A percentile compares a stretch with the other conserved stretches of the same genome.
Evolutionary conservation across 1,284 basidiomycete genomes (phyloP).

Genomic region (Mycosarcoma mackinlayi): DNA sequence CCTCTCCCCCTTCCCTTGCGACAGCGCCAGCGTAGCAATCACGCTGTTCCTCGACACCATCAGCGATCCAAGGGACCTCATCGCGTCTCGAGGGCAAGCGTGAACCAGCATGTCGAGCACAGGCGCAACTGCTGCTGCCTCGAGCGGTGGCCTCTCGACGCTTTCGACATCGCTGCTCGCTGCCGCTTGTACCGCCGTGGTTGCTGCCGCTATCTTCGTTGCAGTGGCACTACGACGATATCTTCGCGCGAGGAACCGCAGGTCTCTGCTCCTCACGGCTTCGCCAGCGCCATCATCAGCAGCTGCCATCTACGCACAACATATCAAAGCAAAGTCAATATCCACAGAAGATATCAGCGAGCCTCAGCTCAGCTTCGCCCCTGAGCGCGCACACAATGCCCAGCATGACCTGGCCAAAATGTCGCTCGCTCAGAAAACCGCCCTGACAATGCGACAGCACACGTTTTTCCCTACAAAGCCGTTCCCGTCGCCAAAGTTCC

Average conservation of each 20-base stretch:
- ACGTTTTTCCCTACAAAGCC: conserved; percentile 16
- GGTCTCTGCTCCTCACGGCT: conserved; percentile 12
- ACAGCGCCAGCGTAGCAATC: conserved; percentile 1
- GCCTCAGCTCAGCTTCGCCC: conserved; percentile 33
- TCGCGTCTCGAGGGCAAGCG: background rate
- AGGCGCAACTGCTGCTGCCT: conserved; percentile 24
- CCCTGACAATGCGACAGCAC: conserved; percentile 23
- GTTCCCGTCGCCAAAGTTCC: conserved; percentile 33
- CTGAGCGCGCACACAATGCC: conserved; percentile 35
- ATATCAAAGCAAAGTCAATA: conserved; percentile 35
- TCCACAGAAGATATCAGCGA: conserved; percentile 34
- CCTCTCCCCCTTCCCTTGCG: background rate
- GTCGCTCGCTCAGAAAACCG: conserved; percentile 35
- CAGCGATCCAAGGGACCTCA: too few relatives aligned
- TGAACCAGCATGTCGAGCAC: conserved; percentile 34
- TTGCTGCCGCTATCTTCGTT: conserved; percentile 42
- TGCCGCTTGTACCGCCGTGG: conserved; percentile 37
- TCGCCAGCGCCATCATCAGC: conserved; percentile 20
- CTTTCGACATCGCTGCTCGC: conserved; percentile 44
- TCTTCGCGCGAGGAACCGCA: conserved; percentile 26
- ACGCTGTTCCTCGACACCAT: too few relatives aligned
- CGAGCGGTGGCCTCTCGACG: conserved; percentile 28
- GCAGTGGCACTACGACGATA: conserved; percentile 39
- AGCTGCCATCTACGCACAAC: conserved; percentile 25
- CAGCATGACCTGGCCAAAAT: conserved; percentile 22